Percentiles rank a stretch among this genome's conserved stretches.
These are phyloP conservation scores for Neopestalotiopsis rosae DNA, from an alignment of 2,329 filamentous ascomycete species.

Conservation along the genomic window DNA sequence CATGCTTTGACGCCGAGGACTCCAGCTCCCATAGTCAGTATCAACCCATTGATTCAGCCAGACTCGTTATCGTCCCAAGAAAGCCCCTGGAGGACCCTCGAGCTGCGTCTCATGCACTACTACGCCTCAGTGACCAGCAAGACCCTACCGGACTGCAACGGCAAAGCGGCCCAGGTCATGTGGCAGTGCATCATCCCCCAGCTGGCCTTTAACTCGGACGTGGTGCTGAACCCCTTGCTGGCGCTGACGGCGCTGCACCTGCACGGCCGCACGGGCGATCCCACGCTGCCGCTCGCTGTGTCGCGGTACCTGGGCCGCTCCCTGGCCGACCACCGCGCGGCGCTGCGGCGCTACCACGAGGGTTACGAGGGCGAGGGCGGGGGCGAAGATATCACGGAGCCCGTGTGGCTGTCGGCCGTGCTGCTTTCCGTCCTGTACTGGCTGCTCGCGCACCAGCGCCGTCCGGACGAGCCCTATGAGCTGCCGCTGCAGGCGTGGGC, in stretches of 20 bases:
- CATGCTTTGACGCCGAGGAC: no score
- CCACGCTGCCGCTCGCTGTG: not conserved
- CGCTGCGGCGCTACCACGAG: not conserved
- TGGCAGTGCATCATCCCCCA: constrained; percentile 15
- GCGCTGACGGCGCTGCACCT: constrained; percentile 16
- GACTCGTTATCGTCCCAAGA: not conserved
- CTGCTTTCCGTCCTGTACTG: constrained; percentile 13
- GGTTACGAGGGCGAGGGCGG: not conserved
- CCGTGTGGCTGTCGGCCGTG: constrained; percentile 12
- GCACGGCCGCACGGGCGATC: not conserved
- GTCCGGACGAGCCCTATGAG: constrained; percentile 5
- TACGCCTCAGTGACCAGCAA: constrained; percentile 14
- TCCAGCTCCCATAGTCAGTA: not conserved
- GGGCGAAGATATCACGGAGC: not conserved
- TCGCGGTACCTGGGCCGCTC: constrained; percentile 13
- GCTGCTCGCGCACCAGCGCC: constrained; percentile 15
- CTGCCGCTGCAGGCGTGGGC: constrained; percentile 12
- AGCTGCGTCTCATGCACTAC: constrained; percentile 20
- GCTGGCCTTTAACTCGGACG: constrained; percentile 13
- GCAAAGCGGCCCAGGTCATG: not conserved
- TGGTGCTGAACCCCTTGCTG: constrained; percentile 15
- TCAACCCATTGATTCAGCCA: not conserved
- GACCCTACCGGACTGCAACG: constrained; percentile 18
- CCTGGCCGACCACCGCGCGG: constrained; percentile 8
- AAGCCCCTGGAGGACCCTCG: constrained; percentile 11